Percentiles rank a stretch among this genome's conserved stretches.
Conservation (phyloP, 2,329 filamentous ascomycete genomes). For the Tolypocladium tundrense region DNA sequence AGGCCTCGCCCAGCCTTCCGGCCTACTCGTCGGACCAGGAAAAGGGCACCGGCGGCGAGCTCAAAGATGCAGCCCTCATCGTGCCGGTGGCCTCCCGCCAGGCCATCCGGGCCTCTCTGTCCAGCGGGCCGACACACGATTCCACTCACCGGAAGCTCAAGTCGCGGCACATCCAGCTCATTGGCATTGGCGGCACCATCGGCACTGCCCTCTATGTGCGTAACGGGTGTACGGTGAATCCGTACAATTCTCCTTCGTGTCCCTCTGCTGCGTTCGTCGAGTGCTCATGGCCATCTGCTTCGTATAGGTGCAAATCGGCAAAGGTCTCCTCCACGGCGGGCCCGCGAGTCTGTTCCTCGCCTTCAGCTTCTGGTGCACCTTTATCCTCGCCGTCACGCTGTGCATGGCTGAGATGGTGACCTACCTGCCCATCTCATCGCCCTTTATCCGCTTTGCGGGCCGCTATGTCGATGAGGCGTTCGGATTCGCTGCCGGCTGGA, state of each 20-base stretch:
- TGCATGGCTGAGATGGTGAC: constrained; percentile 68
- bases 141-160: constrained; percentile 43
- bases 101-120: constrained; percentile 8
- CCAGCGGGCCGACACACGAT: constrained; percentile 16
- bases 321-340: constrained; percentile 46
- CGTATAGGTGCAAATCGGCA: constrained; percentile 42
- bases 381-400: constrained; percentile 50
- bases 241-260: neutral
- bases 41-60: neutral
- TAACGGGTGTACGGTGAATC: neutral
- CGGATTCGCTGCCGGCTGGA: constrained; percentile 63
- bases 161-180: constrained; percentile 47
- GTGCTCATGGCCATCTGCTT: constrained; percentile 8
- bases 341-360: constrained; percentile 48
- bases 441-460: constrained; percentile 69
- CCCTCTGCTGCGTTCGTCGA: neutral
- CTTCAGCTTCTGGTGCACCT: constrained; percentile 51
- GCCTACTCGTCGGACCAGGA: neutral
- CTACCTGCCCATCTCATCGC: constrained; percentile 65
- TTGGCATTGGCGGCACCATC: constrained; percentile 55
- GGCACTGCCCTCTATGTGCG: constrained; percentile 49
- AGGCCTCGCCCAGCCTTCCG: neutral
- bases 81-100: neutral
- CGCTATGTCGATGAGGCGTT: constrained; percentile 68
- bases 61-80: neutral